A percentile compares a stretch with the other conserved stretches of the same genome.
These are phyloP conservation scores for Diaporthe citri DNA, from an alignment of 2,329 filamentous ascomycete genomes.

Conservation along the genomic window DNA sequence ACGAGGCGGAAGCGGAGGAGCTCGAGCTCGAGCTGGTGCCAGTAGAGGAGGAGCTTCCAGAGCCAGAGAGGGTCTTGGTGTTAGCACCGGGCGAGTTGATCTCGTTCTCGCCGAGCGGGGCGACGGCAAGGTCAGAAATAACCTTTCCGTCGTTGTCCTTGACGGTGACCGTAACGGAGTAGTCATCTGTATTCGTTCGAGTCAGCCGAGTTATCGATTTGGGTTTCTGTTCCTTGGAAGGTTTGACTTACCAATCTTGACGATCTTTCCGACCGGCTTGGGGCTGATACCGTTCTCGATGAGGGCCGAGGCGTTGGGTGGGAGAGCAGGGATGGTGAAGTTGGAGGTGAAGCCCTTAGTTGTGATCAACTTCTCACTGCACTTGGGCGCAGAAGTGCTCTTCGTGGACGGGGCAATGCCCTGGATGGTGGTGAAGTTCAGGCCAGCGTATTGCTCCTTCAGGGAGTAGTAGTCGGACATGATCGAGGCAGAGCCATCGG, in stretches of 20 bases:
- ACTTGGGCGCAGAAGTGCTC: slow-evolving; percentile 70
- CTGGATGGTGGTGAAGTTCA: slow-evolving; percentile 79
- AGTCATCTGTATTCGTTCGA: slow-evolving; percentile 50
- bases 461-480: slow-evolving; percentile 80
- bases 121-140: slow-evolving; percentile 62
- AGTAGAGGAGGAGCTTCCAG: slow-evolving; percentile 39
- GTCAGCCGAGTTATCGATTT: not conserved
- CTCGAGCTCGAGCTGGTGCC: slow-evolving; percentile 48
- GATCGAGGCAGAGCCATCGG: slow-evolving; percentile 69
- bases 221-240: not conserved
- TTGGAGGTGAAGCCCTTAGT: slow-evolving; percentile 76
- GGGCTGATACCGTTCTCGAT: slow-evolving; percentile 81
- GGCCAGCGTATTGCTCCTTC: slow-evolving; percentile 78
- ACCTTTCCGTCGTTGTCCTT: slow-evolving; percentile 75
- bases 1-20: slow-evolving; percentile 35
- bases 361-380: slow-evolving; percentile 75
- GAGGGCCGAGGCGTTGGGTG: slow-evolving; percentile 76
- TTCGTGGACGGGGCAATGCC: slow-evolving; percentile 68
- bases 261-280: slow-evolving; percentile 74
- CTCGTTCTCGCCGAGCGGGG: slow-evolving; percentile 57
- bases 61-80: slow-evolving; percentile 40
- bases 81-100: slow-evolving; percentile 62
- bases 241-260: slow-evolving; percentile 59
- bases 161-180: slow-evolving; percentile 69
- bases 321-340: slow-evolving; percentile 81